Percentiles rank a stretch among this genome's conserved stretches.
Evolutionary conservation across 345 rosid genomes (phyloP).

Genomic region (Cardiospermum halicacabum): DNA sequence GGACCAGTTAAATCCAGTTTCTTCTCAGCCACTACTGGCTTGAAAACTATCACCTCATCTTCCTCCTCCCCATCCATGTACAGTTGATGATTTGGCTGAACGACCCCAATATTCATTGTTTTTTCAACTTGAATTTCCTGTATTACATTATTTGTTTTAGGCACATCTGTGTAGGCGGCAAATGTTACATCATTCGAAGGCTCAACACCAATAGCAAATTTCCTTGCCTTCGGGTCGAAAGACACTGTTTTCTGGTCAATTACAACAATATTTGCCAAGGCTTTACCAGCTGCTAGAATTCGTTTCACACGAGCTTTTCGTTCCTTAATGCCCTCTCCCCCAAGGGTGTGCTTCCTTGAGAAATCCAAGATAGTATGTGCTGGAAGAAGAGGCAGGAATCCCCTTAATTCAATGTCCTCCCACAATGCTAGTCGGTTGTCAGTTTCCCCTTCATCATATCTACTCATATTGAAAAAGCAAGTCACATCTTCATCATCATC

Average conservation of each 20-base stretch:
- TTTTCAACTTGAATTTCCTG: slow-evolving; percentile 33
- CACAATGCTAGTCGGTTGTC: slow-evolving; percentile 82
- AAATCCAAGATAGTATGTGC: slow-evolving; percentile 86
- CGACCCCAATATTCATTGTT: slow-evolving; percentile 22
- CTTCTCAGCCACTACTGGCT: slow-evolving; percentile 67
- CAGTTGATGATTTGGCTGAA: slow-evolving; percentile 32
- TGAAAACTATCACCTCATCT: slow-evolving; percentile 93
- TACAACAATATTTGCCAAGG: slow-evolving; percentile 50
- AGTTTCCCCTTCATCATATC: slow-evolving; percentile 87
- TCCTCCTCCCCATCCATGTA: slow-evolving; percentile 67
- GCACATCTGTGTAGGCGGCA: slow-evolving; percentile 23
- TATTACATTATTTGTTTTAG: slow-evolving; percentile 25
- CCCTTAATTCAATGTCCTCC: slow-evolving; percentile 94
- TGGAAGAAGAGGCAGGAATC: slow-evolving; percentile 80
- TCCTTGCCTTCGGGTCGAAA: slow-evolving; percentile 70
- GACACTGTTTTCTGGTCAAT: slow-evolving; percentile 52
- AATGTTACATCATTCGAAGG: slow-evolving; percentile 35
- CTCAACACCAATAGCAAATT: slow-evolving; percentile 67
- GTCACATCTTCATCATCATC: slow-evolving; percentile 74
- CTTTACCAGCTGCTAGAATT: slow-evolving; percentile 84
- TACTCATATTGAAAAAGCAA: slow-evolving; percentile 84
- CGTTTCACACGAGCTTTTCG: slow-evolving; percentile 63
- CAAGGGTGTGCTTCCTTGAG: slow-evolving; percentile 64
- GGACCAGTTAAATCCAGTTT: slow-evolving; percentile 39
- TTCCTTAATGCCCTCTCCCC: slow-evolving; percentile 61